Evolutionary conservation across 169 alveolate species (phyloP).

Genomic region (Eimeria mitis): DNA sequence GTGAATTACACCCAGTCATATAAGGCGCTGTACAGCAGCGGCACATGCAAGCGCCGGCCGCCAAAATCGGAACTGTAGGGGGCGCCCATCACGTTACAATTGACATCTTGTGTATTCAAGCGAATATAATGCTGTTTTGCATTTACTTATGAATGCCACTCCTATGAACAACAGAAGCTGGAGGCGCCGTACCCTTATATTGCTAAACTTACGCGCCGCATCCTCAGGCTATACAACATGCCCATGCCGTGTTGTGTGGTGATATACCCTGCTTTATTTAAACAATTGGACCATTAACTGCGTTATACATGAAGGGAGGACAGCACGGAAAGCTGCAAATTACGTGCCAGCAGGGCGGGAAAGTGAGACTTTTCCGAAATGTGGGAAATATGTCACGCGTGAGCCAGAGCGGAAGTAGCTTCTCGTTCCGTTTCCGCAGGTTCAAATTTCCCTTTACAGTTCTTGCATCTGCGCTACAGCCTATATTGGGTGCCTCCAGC

Average conservation of each 20-base stretch:
- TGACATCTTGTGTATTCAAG: background rate
- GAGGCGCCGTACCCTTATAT: background rate
- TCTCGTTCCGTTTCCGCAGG: background rate
- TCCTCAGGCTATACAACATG: background rate
- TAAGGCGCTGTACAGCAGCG: slow-evolving; percentile 50
- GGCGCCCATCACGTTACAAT: background rate
- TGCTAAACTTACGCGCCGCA: background rate
- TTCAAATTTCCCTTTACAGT: background rate
- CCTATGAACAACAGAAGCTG: slow-evolving; percentile 23
- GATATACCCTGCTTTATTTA: background rate
- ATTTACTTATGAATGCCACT: background rate
- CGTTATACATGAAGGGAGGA: background rate
- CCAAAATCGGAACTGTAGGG: slow-evolving; percentile 18
- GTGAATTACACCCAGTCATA: slow-evolving; percentile 8
- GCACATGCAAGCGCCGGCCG: slow-evolving; percentile 70
- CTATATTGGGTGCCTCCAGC: background rate
- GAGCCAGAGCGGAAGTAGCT: background rate
- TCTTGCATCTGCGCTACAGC: background rate
- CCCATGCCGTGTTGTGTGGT: background rate
- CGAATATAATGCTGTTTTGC: background rate
- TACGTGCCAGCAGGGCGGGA: background rate
- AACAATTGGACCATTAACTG: background rate
- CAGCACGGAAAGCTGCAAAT: background rate
- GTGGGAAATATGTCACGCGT: too few species aligned
- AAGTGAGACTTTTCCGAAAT: background rate